A percentile compares a stretch with the other conserved stretches of the same genome.
phyloP scores from a whole-genome alignment of 345 rosid genomes.

The Arabis hirsuta region DNA sequence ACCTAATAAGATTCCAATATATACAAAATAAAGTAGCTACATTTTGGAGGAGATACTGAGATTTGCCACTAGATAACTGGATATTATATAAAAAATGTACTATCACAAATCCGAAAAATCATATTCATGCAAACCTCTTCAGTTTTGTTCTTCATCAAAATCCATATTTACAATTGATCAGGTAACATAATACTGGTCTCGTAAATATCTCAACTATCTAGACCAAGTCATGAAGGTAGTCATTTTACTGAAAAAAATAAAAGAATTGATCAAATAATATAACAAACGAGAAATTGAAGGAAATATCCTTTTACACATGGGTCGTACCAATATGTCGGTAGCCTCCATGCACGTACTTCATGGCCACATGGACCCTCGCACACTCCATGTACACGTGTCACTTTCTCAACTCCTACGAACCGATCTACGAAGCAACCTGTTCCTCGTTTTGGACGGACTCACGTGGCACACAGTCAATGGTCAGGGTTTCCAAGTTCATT shows the following conservation, averaged over 20 bases:
- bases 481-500: slow-evolving; percentile 34
- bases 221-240: too few relatives aligned
- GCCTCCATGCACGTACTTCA: slow-evolving; percentile 43
- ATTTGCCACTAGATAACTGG: too few relatives aligned
- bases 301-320: slow-evolving; percentile 37
- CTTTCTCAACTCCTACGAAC: not conserved
- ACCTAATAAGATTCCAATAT: slow-evolving; percentile 3
- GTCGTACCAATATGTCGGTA: slow-evolving; percentile 49
- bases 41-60: too few relatives aligned
- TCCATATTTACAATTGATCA: too few relatives aligned
- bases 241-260: not conserved
- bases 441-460: slow-evolving; percentile 24
- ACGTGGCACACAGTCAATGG: slow-evolving; percentile 33
- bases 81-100: too few relatives aligned
- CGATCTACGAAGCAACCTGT: slow-evolving; percentile 35
- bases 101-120: too few relatives aligned
- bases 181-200: not conserved
- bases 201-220: not conserved
- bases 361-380: slow-evolving; percentile 43
- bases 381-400: slow-evolving; percentile 45
- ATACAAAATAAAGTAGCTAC: too few relatives aligned
- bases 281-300: slow-evolving; percentile 4
- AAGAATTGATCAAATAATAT: not conserved
- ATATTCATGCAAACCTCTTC: too few relatives aligned
- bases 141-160: too few relatives aligned